Evolutionary conservation across 805 yeast genomes (phyloP).

Genomic region (Candida xyloterini): DNA sequence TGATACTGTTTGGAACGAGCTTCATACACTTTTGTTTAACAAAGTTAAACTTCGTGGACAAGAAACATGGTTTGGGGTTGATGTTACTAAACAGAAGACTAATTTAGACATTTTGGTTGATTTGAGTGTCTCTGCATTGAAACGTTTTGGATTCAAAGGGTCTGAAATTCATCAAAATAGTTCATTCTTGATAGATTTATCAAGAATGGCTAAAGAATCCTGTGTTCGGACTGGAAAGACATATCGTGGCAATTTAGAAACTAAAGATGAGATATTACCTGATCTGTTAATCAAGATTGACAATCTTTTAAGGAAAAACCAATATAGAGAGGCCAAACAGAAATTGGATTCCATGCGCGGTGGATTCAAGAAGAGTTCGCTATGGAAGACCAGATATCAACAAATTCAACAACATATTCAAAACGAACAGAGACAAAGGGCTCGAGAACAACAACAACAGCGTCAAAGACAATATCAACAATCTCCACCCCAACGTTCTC

Average conservation of each 20-base stretch:
- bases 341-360: constrained; percentile 34
- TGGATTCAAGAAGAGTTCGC: constrained; percentile 38
- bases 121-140: constrained; percentile 13
- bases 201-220: constrained; percentile 22
- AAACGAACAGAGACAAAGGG: constrained; percentile 36
- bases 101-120: constrained; percentile 29
- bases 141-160: constrained; percentile 23
- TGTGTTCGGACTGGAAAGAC: constrained; percentile 3
- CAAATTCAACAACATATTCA: constrained; percentile 17
- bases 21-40: constrained; percentile 33
- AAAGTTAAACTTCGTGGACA: constrained; percentile 23
- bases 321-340: constrained; percentile 39
- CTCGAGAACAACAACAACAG: constrained; percentile 40
- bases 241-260: constrained; percentile 11
- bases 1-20: constrained; percentile 40
- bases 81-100: constrained; percentile 13
- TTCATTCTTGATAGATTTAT: constrained; percentile 22
- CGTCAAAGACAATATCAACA: constrained; percentile 35
- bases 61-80: constrained; percentile 18
- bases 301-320: constrained; percentile 16
- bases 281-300: constrained; percentile 17
- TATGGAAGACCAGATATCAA: constrained; percentile 36
- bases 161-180: constrained; percentile 23
- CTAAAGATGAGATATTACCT: constrained; percentile 12
- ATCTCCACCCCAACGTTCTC: constrained; percentile 26